These are phyloP conservation scores for Oryza nivara DNA, from an alignment of 176 grass and related monocot species.

Conservation along the genomic window DNA sequence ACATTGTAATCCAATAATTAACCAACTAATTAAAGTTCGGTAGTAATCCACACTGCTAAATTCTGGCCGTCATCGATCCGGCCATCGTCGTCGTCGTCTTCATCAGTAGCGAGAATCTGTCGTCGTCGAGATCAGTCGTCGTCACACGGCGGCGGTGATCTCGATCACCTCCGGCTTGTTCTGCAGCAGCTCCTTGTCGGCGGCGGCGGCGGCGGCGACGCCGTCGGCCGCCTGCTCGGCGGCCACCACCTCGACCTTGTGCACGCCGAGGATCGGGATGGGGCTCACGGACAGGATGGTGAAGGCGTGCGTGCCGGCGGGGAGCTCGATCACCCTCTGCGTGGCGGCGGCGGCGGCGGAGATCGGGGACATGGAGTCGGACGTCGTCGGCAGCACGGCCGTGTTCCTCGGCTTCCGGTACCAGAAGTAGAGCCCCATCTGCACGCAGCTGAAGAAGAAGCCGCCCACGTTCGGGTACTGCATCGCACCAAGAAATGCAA, in stretches of 20 bases:
- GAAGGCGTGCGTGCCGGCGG: slow-evolving; percentile 43
- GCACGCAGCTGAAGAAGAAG: slow-evolving; percentile 73
- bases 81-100: neutral
- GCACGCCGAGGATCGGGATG: slow-evolving; percentile 64
- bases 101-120: neutral
- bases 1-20: slow-evolving; percentile 21
- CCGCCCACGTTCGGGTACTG: slow-evolving; percentile 84
- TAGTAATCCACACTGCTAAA: neutral
- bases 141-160: slow-evolving; percentile 45
- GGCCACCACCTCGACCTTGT: slow-evolving; percentile 49
- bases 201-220: neutral
- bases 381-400: slow-evolving; percentile 48
- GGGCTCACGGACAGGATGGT: slow-evolving; percentile 65
- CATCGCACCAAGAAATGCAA: no score
- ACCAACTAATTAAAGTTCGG: slow-evolving; percentile 10
- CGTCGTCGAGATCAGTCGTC: neutral
- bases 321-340: slow-evolving; percentile 49
- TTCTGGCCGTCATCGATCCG: neutral
- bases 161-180: slow-evolving; percentile 48
- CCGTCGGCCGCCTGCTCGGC: neutral
- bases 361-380: neutral
- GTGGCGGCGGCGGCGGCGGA: neutral
- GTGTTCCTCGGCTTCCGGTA: slow-evolving; percentile 53
- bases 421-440: slow-evolving; percentile 79
- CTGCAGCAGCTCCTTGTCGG: slow-evolving; percentile 33